Evolutionary conservation across 139 green algal species (phyloP), one percentile per base, ranked within the genome.

Genomic region (Zygnema cylindricum): DNA sequence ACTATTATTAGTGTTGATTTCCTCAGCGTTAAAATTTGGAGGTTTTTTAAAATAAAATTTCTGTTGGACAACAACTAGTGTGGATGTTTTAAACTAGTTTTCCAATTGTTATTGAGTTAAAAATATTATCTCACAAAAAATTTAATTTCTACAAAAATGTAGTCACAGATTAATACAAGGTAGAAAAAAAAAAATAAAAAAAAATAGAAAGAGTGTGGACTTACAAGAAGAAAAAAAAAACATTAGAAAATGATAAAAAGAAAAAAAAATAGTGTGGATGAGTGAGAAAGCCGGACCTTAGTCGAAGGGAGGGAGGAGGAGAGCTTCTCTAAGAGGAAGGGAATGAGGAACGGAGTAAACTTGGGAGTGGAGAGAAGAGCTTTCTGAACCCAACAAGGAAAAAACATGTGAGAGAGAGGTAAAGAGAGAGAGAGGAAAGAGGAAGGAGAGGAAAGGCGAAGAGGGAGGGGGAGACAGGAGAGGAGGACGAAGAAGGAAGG

Each of bases 261-360:
- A 2, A 49, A 55, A 16, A 30, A 30, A 42, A 3, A 57, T 21
- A 55, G 21, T 2, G 1, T 2, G 78, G 0, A 49, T 35, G 43
- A 77, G 41, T 30, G 16, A 22, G 36, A 81, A 25, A 35, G 38
- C 2, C 41, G 3, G 0, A 87, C 82, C 82, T 87, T 87, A 71
- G 82, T 55, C 35, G 82, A 43, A 33, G n/a, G 0, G 23, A 87
- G 39, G 22, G 82, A 84, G 3, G 82, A 87, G 25, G 55, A 42
- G 23, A 87, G 42, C 42, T 87, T 87, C 25, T 82, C 82, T 22
- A 87, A 42, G 22, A 87, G n/a, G 25, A 87, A 71, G 1, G 82
- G 82, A 21, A 87, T 11, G 42, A 35, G 39, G n/a, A 32, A 42
- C 32, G 82, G 42, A 2, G 40, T 55, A 84, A 87, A 87, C 0